Conservation (phyloP, 2,329 filamentous ascomycete genomes). For the Botrytis pseudocinerea region DNA sequence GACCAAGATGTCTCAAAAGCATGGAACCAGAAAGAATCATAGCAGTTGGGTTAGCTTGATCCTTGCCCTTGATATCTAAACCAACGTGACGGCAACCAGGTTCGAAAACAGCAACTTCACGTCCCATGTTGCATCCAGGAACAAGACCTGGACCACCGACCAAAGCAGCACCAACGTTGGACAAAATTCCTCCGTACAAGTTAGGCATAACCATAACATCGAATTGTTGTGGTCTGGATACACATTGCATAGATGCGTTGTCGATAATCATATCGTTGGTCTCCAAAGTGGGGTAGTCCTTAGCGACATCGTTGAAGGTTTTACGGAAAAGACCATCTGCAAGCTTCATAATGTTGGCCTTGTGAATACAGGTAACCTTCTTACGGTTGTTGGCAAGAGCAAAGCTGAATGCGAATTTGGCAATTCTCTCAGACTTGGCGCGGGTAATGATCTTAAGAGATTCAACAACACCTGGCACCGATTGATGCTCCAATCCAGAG, state of each 20-base stretch:
- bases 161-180: conserved; percentile 96
- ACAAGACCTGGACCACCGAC: conserved; percentile 97
- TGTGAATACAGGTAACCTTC: conserved; percentile 99
- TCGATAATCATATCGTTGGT: conserved; percentile 99
- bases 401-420: conserved; percentile 98
- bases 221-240: conserved; percentile 94
- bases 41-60: conserved; percentile 97
- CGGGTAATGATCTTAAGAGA: conserved; percentile 99
- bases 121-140: conserved; percentile 98
- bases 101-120: conserved; percentile 97
- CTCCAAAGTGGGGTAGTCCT: conserved; percentile 94
- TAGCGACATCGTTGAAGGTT: conserved; percentile 90
- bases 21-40: conserved; percentile 94
- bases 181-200: conserved; percentile 96
- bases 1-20: conserved; percentile 94
- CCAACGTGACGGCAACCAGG: conserved; percentile 98
- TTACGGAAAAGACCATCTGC: conserved; percentile 98
- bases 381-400: conserved; percentile 97
- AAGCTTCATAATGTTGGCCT: conserved; percentile 99
- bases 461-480: conserved; percentile 92
- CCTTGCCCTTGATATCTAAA: conserved; percentile 99
- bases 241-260: conserved; percentile 99
- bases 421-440: conserved; percentile 98
- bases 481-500: conserved; percentile 98
- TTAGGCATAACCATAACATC: conserved; percentile 99